Evolutionary conservation across 2,329 filamentous ascomycete species (phyloP).

Genomic region (Pseudocercospora fuligena): DNA sequence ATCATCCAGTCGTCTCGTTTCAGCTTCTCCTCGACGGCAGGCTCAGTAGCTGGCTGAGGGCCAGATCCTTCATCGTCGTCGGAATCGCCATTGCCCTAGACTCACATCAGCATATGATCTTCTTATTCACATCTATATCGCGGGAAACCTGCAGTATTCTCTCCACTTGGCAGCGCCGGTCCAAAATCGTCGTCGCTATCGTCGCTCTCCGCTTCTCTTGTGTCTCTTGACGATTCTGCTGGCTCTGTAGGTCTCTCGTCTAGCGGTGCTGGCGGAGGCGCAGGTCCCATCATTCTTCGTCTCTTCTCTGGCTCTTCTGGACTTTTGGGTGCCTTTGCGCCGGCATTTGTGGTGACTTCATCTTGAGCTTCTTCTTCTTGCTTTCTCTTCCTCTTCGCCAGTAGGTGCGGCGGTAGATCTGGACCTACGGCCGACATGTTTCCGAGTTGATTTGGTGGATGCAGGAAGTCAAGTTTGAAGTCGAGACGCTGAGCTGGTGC

Average conservation of each 20-base stretch:
- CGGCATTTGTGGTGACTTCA: conserved; percentile 44
- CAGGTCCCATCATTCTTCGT: conserved; percentile 59
- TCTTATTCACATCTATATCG: not conserved
- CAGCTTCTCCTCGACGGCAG: conserved; percentile 40
- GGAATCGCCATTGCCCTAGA: conserved; percentile 12
- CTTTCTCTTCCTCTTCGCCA: conserved; percentile 57
- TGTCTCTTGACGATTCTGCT: conserved; percentile 35
- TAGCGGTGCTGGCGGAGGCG: conserved; percentile 57
- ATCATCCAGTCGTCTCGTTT: conserved; percentile 74
- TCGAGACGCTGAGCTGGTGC: not conserved
- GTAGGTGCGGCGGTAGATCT: conserved; percentile 68
- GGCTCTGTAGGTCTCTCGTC: conserved; percentile 51
- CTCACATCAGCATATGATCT: not conserved
- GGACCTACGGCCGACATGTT: conserved; percentile 73
- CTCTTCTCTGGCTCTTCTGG: conserved; percentile 55
- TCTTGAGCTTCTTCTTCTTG: conserved; percentile 47
- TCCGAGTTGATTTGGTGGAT: conserved; percentile 18
- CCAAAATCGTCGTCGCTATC: conserved; percentile 51
- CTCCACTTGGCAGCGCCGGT: conserved; percentile 46
- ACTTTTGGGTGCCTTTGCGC: conserved; percentile 40
- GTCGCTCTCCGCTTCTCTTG: conserved; percentile 30
- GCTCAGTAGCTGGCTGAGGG: conserved; percentile 29
- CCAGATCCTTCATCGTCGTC: conserved; percentile 36
- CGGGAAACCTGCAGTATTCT: not conserved
- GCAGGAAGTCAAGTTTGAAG: not conserved